Base-by-base conservation (phyloP, 441 rosid species). In the Populus hybrid region DNA sequence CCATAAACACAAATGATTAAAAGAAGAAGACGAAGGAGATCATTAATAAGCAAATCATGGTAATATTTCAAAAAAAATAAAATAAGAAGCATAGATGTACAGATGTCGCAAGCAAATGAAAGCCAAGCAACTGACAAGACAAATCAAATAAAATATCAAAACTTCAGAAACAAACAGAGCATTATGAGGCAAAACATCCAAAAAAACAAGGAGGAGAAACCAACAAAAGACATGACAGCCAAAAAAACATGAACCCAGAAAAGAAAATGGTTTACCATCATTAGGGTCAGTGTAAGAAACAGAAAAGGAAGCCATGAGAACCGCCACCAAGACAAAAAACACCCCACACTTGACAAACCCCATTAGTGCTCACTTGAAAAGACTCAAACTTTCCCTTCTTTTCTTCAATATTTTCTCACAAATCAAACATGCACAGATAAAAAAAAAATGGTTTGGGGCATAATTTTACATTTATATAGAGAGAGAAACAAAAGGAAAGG, bases 241-340 rank as follows among this genome's bases (percentile, higher is more conserved):
- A 66, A 29, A 12, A 20, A 20, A 75, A 33, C 11, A 42, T 7
- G 74, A 73, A 77, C 31, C 21, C 63, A 31, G 31, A 64, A 35
- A 74, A 71, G 18, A 61, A 68, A 76, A 77, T 69, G 59, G 10
- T 50, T 50, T 83, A 93, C 98, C 95, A 80, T 93, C 98, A 71
- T 92, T 88, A 82, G 77, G 88, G 81, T 89, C 92, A 72, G 98
- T 93, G 26, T 68, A 24, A 73, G 87, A 88, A 78, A 82, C 61
- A 7, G 86, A 84, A 78, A 91, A 80, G 14, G 93, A 88, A 77
- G 82, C 70, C 78, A 84, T 81, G 73, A 80, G 80, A 26, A 87
- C 84, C 71, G 82, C 65, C 75, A 83, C 78, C 83, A 89, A 75
- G 72, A 80, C 83, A 82, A 77, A 72, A 59, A 77, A 64, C 72